Evolutionary conservation across 495 filamentous ascomycete genomes (phyloP).

Genomic region (Clavariopsis aquatica): DNA sequence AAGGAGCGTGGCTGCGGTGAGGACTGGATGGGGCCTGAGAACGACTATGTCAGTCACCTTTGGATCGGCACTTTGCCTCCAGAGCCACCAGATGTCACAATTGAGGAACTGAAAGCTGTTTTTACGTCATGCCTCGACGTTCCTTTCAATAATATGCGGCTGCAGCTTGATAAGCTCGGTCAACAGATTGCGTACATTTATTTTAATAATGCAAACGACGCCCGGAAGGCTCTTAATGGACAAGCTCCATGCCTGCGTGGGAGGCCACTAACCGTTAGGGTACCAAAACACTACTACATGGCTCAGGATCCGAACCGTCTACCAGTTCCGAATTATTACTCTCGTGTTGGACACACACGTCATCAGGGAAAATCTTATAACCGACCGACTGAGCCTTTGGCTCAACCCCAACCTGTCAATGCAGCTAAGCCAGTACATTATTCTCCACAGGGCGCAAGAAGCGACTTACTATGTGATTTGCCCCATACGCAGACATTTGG

Average conservation of each 20-base stretch:
- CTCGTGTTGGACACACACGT: neutral
- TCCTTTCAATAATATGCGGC: neutral
- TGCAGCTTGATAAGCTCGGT: slow-evolving; percentile 5
- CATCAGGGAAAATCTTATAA: neutral
- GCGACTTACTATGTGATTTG: slow-evolving; percentile 1
- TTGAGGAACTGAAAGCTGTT: neutral
- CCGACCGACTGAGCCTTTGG: neutral
- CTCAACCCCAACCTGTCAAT: neutral
- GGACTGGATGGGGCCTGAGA: slow-evolving; percentile 27
- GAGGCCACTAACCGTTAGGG: neutral
- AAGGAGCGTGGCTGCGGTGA: slow-evolving; percentile 15
- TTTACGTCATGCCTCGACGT: slow-evolving; percentile 12
- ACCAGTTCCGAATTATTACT: neutral
- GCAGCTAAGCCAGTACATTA: slow-evolving; percentile 14
- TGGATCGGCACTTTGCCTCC: slow-evolving; percentile 4
- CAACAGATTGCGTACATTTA: slow-evolving; percentile 16
- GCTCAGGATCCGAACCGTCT: neutral
- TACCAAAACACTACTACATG: neutral
- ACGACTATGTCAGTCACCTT: slow-evolving; percentile 12
- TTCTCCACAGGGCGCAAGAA: slow-evolving; percentile 35
- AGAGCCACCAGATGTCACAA: neutral
- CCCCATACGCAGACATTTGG: neutral
- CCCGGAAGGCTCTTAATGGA: neutral
- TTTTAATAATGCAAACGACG: slow-evolving; percentile 13
- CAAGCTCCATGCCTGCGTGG: neutral